Conservation (phyloP, 148 eudicot species). For the Vaccinium macrocarpon region DNA sequence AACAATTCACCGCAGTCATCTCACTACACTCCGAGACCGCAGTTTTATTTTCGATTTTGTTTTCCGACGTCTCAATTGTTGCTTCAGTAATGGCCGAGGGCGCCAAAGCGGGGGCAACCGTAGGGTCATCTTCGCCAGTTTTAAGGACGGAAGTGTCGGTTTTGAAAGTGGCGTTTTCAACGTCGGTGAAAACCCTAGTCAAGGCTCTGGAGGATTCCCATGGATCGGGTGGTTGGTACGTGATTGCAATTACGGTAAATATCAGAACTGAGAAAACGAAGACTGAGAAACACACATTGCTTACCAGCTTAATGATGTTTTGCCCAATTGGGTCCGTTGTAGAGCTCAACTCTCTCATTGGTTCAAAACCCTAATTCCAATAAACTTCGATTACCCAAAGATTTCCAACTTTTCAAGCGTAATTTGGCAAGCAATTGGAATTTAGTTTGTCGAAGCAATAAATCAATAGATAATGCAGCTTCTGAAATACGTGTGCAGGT, state of each 20-base stretch:
- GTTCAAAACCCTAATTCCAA: conserved; percentile 6
- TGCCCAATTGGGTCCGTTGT: conserved; percentile 76
- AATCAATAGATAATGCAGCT: background rate
- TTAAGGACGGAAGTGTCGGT: conserved; percentile 71
- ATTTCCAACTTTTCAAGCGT: background rate
- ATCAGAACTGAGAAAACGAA: conserved; percentile 80
- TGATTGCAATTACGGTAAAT: conserved; percentile 73
- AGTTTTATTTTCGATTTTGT: conserved; percentile 29
- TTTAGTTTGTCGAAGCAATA: background rate
- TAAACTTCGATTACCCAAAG: conserved; percentile 5
- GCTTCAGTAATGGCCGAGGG: conserved; percentile 55
- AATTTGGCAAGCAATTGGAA: background rate
- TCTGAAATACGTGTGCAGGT: background rate
- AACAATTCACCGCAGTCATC: conserved; percentile 58
- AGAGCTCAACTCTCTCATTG: conserved; percentile 44
- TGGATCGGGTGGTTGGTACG: conserved; percentile 97
- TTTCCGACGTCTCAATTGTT: conserved; percentile 47
- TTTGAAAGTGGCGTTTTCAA: conserved; percentile 75
- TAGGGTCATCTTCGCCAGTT: conserved; percentile 73
- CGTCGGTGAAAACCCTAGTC: conserved; percentile 62
- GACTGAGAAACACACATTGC: conserved; percentile 88
- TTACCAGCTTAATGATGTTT: conserved; percentile 72
- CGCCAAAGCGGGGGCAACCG: conserved; percentile 29
- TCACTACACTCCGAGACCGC: conserved; percentile 43
- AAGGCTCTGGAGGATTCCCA: conserved; percentile 92